Base-by-base conservation (phyloP, 805 yeast species). In the Candida hungchunana region DNA sequence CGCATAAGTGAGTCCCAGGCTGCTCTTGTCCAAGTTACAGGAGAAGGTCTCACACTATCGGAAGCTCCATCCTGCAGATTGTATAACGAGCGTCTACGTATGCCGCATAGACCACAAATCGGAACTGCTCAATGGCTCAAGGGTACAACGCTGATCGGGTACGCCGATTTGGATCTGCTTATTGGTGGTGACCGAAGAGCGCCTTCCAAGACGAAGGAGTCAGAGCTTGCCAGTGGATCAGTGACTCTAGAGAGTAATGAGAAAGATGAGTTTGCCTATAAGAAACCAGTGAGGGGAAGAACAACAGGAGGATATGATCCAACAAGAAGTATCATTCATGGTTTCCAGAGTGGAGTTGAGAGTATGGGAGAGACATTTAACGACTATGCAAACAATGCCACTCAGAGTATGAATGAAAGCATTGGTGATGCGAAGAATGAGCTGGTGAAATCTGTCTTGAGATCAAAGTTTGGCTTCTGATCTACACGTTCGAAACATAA, bases 111-210 rank as follows among this genome's bases (percentile, higher is more conserved):
- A 31, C 99, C 98, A 3, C 69, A 75, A 5, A 76, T 85, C 6
- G 76, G 87, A 24, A 74, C 93, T 0, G 65, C 84, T 29, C 90
- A 82, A 57, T 84, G 96, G 93, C 85, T 93, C 6, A 76, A 81
- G 46, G 96, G 96, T 3, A 64, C 82, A 0, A 75, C 76, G 14
- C 68, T 71, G 42, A 70, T 81, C n/a, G 63, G 78, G 2, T 57
- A 71, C 16, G 67, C 70, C 1, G 95, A 85, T 43, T 65, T 93
- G 34, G 80, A 82, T 40, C 36, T 52, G 10, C 53, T 86, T 29
- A 68, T 90, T 25, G 85, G 83, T 5, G 97, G 97, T 1, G 80
- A 79, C 0, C 74, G 76, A 36, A 71, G 95, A 44, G 77, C 81
- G 29, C 62, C 69, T 15, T 67, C 80, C 1, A 78, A 75, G 51